phyloP scores from a whole-genome alignment of 148 eudicot species.

The Camellia lanceoleosa region DNA sequence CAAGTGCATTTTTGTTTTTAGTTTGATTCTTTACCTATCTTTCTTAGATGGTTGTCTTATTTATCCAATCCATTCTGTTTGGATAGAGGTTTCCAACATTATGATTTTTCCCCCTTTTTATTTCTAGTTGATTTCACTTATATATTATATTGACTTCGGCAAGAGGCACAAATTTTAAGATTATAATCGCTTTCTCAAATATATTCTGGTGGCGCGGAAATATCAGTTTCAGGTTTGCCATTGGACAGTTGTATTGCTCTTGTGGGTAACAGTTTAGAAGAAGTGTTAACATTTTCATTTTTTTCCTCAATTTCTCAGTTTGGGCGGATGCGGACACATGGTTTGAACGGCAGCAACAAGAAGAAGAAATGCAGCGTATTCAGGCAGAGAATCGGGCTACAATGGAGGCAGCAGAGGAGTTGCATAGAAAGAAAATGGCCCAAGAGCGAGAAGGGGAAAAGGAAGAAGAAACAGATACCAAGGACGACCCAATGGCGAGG shows the following conservation, averaged over 20 bases:
- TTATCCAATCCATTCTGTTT: not conserved
- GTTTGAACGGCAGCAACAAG: conserved; percentile 94
- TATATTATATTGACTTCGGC: not conserved
- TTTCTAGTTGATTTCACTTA: not conserved
- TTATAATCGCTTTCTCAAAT: not conserved
- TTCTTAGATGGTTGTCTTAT: not conserved
- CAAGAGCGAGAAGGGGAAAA: conserved; percentile 81
- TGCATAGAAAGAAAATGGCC: conserved; percentile 79
- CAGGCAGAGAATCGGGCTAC: conserved; percentile 76
- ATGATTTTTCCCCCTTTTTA: not conserved
- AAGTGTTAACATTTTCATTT: not conserved
- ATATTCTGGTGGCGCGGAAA: not conserved
- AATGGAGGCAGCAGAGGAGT: conserved; percentile 72
- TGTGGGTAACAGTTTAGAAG: not conserved
- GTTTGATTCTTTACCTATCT: not conserved
- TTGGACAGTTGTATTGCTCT: not conserved
- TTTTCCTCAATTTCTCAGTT: conserved; percentile 39
- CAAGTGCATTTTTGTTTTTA: not conserved
- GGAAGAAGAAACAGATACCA: conserved; percentile 46
- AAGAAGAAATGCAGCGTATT: conserved; percentile 83
- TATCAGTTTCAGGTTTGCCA: not conserved
- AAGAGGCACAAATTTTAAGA: not conserved
- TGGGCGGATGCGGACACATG: conserved; percentile 99
- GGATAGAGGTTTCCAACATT: not conserved
- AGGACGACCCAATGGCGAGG: conserved; percentile 56